phyloP scores from a whole-genome alignment of 2,329 filamentous ascomycete species.

The Fulvia fulva region DNA sequence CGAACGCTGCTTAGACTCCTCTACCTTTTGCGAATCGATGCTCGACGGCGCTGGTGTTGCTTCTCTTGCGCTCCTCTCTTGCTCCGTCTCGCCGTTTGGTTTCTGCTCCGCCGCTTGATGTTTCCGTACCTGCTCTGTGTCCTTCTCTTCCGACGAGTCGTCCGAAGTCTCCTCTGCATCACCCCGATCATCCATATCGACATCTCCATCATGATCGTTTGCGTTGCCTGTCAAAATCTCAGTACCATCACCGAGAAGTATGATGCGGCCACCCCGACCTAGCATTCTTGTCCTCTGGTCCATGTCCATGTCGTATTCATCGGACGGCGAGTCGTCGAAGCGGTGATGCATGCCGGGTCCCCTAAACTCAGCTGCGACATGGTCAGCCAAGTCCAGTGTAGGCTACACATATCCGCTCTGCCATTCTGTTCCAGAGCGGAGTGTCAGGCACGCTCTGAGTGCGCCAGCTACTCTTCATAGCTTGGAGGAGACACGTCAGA shows the following conservation, averaged over 20 bases:
- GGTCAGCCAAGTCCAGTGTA: constrained; percentile 22
- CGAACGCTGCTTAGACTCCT: constrained; percentile 29
- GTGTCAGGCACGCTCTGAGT: background rate
- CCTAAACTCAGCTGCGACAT: constrained; percentile 46
- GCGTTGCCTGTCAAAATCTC: constrained; percentile 80
- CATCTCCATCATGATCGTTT: constrained; percentile 50
- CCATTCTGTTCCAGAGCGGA: background rate
- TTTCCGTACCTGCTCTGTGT: constrained; percentile 79
- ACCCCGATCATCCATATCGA: constrained; percentile 84
- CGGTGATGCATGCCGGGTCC: constrained; percentile 49
- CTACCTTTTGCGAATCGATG: constrained; percentile 14
- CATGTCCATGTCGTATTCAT: constrained; percentile 69
- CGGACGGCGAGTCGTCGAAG: constrained; percentile 46
- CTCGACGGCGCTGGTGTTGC: constrained; percentile 48
- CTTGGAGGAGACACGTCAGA: constrained; percentile 38
- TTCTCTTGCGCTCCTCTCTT: constrained; percentile 43
- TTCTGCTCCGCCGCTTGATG: constrained; percentile 35
- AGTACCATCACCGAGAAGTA: constrained; percentile 91
- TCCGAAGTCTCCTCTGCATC: constrained; percentile 49
- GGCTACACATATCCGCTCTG: constrained; percentile 2
- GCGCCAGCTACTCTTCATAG: background rate
- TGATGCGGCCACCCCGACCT: constrained; percentile 75
- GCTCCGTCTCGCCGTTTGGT: constrained; percentile 25
- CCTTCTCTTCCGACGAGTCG: constrained; percentile 64
- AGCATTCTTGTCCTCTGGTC: constrained; percentile 63